These are phyloP conservation scores for Hortiboletus rubellus DNA, from an alignment of 1,284 basidiomycete species.

Conservation along the genomic window DNA sequence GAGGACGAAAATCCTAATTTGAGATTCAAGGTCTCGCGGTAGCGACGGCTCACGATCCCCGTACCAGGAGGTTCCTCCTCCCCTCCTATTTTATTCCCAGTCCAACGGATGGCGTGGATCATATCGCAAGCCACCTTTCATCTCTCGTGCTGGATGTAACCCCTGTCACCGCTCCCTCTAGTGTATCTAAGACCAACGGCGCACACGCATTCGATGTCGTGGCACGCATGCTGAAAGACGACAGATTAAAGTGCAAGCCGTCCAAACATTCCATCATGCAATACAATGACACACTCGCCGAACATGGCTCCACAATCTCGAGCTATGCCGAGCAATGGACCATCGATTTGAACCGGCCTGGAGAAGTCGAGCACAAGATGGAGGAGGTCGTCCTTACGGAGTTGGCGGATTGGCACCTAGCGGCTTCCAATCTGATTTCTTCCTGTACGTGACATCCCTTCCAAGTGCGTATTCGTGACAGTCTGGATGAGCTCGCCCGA, in stretches of 20 bases:
- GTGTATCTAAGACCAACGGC: no score
- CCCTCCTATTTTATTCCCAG: slow-evolving; percentile 9
- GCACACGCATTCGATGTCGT: slow-evolving; percentile 30
- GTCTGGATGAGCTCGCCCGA: no score
- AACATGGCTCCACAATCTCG: no score
- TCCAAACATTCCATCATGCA: no score
- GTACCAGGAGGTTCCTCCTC: no score
- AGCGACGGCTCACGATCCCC: slow-evolving; percentile 26
- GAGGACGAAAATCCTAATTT: no score
- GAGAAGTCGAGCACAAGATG: slow-evolving; percentile 43
- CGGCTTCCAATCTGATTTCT: slow-evolving; percentile 48
- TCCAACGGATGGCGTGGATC: slow-evolving; percentile 8
- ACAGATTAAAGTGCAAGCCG: no score
- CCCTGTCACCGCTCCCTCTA: no score
- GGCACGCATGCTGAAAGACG: slow-evolving; percentile 30
- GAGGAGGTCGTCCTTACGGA: slow-evolving; percentile 52
- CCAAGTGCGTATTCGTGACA: no score
- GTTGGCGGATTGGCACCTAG: slow-evolving; percentile 43
- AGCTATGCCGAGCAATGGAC: slow-evolving; percentile 35
- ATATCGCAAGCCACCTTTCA: no score
- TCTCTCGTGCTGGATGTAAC: no score
- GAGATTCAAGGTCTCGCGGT: slow-evolving; percentile 29
- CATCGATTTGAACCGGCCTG: slow-evolving; percentile 25
- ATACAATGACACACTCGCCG: no score
- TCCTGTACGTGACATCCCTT: slow-evolving; percentile 43